Percentiles rank a stretch among this genome's conserved stretches.
Evolutionary conservation across 148 eudicot genomes (phyloP).

Genomic region (Cornus controversa): DNA sequence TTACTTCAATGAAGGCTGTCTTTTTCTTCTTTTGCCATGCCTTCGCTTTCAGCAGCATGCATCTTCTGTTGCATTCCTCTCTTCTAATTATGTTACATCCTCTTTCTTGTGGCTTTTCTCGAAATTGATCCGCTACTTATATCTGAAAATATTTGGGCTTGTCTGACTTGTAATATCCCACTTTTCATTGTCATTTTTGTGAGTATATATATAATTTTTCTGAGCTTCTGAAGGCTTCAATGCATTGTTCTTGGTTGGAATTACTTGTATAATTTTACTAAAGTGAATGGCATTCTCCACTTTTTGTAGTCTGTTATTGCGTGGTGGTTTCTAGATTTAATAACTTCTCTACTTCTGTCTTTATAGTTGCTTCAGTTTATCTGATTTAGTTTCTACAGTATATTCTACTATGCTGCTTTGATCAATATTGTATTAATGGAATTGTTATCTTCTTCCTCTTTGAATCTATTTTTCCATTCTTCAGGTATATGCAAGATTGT

Average conservation of each 20-base stretch:
- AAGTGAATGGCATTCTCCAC: background rate
- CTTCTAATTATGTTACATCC: background rate
- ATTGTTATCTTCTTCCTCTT: background rate
- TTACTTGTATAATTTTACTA: too few species aligned
- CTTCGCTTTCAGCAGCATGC: background rate
- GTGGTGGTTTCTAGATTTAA: background rate
- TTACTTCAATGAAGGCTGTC: background rate
- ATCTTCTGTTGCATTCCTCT: background rate
- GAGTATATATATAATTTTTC: too few species aligned
- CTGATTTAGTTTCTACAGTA: background rate
- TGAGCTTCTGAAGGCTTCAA: background rate
- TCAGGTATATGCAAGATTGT: conserved; percentile 96
- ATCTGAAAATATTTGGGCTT: background rate
- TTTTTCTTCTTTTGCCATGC: background rate
- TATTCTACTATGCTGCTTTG: background rate
- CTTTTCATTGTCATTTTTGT: too few species aligned
- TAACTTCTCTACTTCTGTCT: background rate
- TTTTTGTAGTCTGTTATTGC: background rate
- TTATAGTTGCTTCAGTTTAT: background rate
- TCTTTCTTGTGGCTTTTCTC: background rate
- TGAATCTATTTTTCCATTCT: background rate
- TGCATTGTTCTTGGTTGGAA: background rate
- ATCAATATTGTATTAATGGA: background rate
- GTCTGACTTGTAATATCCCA: too few species aligned
- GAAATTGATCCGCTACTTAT: background rate